A percentile compares a stretch with the other conserved stretches of the same genome.
phyloP scores from a whole-genome alignment of 768 basidiomycete species.

The Paxillus rubicundulus region DNA sequence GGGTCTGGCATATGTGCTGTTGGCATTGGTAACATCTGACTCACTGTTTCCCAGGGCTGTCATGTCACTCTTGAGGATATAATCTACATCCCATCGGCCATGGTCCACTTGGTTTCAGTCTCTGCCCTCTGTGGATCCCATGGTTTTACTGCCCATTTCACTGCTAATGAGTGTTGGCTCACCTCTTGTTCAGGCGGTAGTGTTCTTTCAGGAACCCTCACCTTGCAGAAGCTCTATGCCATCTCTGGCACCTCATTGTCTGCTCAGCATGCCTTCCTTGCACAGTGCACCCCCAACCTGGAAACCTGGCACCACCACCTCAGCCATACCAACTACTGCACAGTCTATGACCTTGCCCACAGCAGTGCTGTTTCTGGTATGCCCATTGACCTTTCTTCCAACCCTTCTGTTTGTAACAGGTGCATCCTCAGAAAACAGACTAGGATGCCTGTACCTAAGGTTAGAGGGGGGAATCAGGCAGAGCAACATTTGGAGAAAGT shows the following conservation, averaged over 20 bases:
- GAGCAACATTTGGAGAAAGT: no score
- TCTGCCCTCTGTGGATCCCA: constrained; percentile 9
- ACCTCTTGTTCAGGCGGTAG: background rate
- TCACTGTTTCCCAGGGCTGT: constrained; percentile 12
- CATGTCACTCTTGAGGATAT: constrained; percentile 8
- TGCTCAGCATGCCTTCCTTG: constrained; percentile 16
- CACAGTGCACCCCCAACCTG: constrained; percentile 7
- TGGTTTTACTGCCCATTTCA: constrained; percentile 14
- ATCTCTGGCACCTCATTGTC: background rate
- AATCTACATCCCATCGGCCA: constrained; percentile 15
- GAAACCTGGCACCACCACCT: constrained; percentile 31
- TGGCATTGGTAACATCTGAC: constrained; percentile 25
- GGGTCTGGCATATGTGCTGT: constrained; percentile 23
- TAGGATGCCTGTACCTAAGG: no score
- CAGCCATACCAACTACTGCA: constrained; percentile 28
- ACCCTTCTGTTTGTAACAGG: no score
- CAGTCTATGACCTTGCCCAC: constrained; percentile 28
- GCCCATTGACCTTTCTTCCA: no score
- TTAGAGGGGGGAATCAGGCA: no score
- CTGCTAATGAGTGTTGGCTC: constrained; percentile 8
- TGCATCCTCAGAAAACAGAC: no score
- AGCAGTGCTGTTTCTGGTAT: no score
- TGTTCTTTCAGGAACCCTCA: background rate
- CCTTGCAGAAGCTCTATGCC: background rate
- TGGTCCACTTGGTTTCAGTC: constrained; percentile 23